These are phyloP conservation scores for Massariosphaeria phaeospora DNA, from an alignment of 495 filamentous ascomycete species.

Conservation along the genomic window DNA sequence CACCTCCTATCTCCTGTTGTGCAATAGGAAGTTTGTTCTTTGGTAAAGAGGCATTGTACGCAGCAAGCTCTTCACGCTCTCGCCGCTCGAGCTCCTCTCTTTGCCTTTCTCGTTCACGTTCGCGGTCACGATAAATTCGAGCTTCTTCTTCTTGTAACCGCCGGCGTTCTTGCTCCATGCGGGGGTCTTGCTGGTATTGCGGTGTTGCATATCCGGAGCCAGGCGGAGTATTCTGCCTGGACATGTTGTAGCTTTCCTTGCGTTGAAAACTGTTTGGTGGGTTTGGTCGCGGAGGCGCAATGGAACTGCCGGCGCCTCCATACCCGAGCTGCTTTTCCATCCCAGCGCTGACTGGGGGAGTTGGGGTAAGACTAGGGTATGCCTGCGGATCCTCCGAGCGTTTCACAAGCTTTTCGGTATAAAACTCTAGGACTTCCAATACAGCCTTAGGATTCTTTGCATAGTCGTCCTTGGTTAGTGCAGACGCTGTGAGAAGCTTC, in stretches of 20 bases:
- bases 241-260: slow-evolving; percentile 45
- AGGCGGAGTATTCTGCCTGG: slow-evolving; percentile 26
- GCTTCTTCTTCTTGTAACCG: slow-evolving; percentile 48
- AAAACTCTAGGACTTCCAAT: slow-evolving; percentile 95
- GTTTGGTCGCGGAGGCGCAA: slow-evolving; percentile 72
- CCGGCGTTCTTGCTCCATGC: slow-evolving; percentile 39
- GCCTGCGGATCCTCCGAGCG: slow-evolving; percentile 72
- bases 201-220: slow-evolving; percentile 17
- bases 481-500: slow-evolving; percentile 86
- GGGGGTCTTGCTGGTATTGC: slow-evolving; percentile 32
- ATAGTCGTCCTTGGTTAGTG: slow-evolving; percentile 96
- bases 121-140: slow-evolving; percentile 42
- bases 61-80: slow-evolving; percentile 67
- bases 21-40: slow-evolving; percentile 68
- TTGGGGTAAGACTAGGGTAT: slow-evolving; percentile 66
- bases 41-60: slow-evolving; percentile 81
- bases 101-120: slow-evolving; percentile 47
- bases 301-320: slow-evolving; percentile 53
- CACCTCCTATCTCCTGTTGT: slow-evolving; percentile 73
- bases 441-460: slow-evolving; percentile 97
- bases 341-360: slow-evolving; percentile 54
- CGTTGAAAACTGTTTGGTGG: slow-evolving; percentile 49
- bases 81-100: slow-evolving; percentile 51
- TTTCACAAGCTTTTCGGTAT: slow-evolving; percentile 84
- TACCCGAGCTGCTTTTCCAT: slow-evolving; percentile 66